Conservation (phyloP, 805 yeast species). For the Candida quercuum region DNA sequence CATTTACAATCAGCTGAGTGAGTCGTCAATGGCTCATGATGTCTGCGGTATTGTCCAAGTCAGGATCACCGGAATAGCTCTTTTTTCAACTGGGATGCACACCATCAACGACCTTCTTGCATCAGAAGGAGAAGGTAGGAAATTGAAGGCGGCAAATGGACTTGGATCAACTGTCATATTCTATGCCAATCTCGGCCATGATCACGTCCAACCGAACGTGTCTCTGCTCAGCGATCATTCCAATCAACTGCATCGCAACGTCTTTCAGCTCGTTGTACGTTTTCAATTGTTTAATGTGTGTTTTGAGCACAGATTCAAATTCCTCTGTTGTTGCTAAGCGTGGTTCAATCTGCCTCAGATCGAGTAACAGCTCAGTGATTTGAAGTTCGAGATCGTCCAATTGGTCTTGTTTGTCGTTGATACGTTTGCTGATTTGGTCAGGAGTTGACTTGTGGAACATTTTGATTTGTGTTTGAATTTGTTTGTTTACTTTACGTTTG, state of each 20-base stretch:
- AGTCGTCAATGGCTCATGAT: no score
- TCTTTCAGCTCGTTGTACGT: conserved; percentile 62
- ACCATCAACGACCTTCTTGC: no score
- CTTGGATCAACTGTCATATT: conserved; percentile 6
- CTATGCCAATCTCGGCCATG: conserved; percentile 46
- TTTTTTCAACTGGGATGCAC: no score
- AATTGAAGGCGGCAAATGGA: no score
- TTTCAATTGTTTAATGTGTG: conserved; percentile 48
- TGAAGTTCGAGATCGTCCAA: conserved; percentile 4
- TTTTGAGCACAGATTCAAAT: conserved; percentile 41
- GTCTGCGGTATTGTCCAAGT: no score
- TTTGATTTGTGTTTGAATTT: no score
- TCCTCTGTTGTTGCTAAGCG: conserved; percentile 19
- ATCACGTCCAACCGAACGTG: conserved; percentile 41
- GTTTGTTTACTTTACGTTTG: no score
- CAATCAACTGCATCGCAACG: conserved; percentile 49
- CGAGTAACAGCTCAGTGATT: conserved; percentile 5
- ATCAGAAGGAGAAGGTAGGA: no score
- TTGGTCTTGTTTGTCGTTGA: conserved; percentile 5
- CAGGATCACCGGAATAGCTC: no score
- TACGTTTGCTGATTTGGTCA: conserved; percentile 6
- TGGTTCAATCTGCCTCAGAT: conserved; percentile 3
- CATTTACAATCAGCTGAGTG: no score
- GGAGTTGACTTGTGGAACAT: conserved; percentile 7
- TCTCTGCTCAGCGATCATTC: conserved; percentile 57